A percentile compares a stretch with the other conserved stretches of the same genome.
Evolutionary conservation across 495 filamentous ascomycete genomes (phyloP).

Genomic region (Aspergillus avenaceus): DNA sequence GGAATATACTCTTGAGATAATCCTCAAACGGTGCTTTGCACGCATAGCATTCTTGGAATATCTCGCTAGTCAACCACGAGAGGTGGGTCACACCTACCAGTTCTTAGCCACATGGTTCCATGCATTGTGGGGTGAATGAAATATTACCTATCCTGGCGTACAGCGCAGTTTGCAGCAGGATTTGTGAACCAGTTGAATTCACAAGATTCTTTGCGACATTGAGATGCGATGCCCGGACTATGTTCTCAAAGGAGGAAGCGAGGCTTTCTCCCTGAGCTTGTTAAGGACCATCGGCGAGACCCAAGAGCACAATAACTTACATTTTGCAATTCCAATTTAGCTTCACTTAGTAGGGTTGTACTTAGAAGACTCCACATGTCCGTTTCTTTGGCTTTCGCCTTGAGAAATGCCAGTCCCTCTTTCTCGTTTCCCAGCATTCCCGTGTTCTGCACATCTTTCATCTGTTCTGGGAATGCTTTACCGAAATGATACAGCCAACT

Average conservation of each 20-base stretch:
- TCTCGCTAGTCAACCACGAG: constrained; percentile 63
- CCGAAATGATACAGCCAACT: constrained; percentile 98
- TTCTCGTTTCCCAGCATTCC: constrained; percentile 74
- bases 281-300: constrained; percentile 5
- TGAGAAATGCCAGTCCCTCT: constrained; percentile 79
- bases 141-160: constrained; percentile 71
- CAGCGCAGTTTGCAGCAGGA: constrained; percentile 64
- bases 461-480: constrained; percentile 73
- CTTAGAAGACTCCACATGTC: constrained; percentile 86
- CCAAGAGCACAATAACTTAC: constrained; percentile 28
- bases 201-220: constrained; percentile 71
- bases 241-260: constrained; percentile 68
- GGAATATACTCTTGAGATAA: constrained; percentile 62
- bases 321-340: constrained; percentile 67
- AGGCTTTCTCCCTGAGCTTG: constrained; percentile 68
- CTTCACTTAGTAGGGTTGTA: constrained; percentile 80
- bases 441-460: constrained; percentile 63
- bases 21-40: constrained; percentile 68
- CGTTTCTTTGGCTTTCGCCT: constrained; percentile 80
- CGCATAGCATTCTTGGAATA: constrained; percentile 73
- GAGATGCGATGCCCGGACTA: constrained; percentile 77
- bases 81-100: constrained; percentile 53
- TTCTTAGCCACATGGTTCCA: constrained; percentile 17
- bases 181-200: constrained; percentile 67
- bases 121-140: not conserved